Percentiles rank a stretch among this genome's conserved stretches.
These are phyloP conservation scores for Collariella sp. DNA, from an alignment of 495 filamentous ascomycete species.

Conservation along the genomic window DNA sequence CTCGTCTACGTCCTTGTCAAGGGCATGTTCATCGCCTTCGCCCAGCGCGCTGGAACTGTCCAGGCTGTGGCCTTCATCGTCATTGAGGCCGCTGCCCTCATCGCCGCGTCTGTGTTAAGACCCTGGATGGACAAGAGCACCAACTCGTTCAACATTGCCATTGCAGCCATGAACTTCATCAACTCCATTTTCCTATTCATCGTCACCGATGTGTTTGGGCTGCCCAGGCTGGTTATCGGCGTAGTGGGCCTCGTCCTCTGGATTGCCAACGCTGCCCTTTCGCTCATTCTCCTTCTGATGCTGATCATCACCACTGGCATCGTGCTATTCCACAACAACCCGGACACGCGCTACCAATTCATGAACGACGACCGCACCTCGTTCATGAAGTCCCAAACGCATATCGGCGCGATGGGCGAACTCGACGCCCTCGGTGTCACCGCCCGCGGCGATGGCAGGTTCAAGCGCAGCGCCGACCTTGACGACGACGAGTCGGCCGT, in stretches of 20 bases:
- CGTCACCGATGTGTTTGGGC: constrained; percentile 76
- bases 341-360: constrained; percentile 89
- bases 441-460: constrained; percentile 74
- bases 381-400: constrained; percentile 96
- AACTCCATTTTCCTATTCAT: constrained; percentile 80
- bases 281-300: constrained; percentile 75
- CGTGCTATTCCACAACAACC: constrained; percentile 86
- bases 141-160: constrained; percentile 93
- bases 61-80: constrained; percentile 82
- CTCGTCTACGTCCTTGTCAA: constrained; percentile 77
- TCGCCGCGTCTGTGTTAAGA: constrained; percentile 68
- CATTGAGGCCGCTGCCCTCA: constrained; percentile 74
- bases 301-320: constrained; percentile 77
- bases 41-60: constrained; percentile 60
- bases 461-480: constrained; percentile 52
- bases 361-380: constrained; percentile 95
- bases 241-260: constrained; percentile 94
- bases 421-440: constrained; percentile 89
- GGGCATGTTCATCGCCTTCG: constrained; percentile 83
- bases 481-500: constrained; percentile 69
- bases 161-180: constrained; percentile 81
- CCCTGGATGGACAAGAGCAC: constrained; percentile 99
- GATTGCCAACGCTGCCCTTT: constrained; percentile 80
- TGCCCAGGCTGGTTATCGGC: constrained; percentile 78
- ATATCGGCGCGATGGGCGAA: constrained; percentile 67